Conservation (phyloP, 371 early-diverging fungal genomes). For the Neoconidiobolus thromboides region DNA sequence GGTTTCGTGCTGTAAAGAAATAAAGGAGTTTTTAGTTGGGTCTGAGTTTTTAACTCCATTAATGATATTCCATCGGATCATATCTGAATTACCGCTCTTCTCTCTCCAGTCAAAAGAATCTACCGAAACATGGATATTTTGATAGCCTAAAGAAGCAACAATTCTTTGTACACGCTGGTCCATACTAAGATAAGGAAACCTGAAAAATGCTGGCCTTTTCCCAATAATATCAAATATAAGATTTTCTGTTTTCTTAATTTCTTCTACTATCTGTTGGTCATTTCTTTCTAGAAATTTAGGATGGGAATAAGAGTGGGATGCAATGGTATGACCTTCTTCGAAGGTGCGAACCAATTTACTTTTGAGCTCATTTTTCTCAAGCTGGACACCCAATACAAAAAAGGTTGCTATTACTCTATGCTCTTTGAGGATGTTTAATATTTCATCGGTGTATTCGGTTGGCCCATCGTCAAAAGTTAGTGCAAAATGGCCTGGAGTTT, state of each 20-base stretch:
- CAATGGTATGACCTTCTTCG: constrained; percentile 22
- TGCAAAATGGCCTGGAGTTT: not conserved
- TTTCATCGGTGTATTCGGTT: not conserved
- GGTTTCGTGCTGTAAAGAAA: constrained; percentile 5
- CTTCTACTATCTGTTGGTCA: constrained; percentile 14
- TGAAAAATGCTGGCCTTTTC: constrained; percentile 21
- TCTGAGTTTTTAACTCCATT: not conserved
- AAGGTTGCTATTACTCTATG: constrained; percentile 37
- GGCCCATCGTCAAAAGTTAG: constrained; percentile 13
- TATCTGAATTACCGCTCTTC: not conserved
- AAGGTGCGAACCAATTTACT: not conserved
- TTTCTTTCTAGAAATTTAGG: constrained; percentile 17
- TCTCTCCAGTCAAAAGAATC: constrained; percentile 12
- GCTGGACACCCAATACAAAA: constrained; percentile 31
- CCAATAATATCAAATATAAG: constrained; percentile 18
- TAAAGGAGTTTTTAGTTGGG: not conserved
- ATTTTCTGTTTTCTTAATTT: constrained; percentile 12
- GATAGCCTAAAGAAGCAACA: constrained; percentile 2
- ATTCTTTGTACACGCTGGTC: not conserved
- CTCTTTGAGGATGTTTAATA: constrained; percentile 24
- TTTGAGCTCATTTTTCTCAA: not conserved
- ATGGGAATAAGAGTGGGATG: constrained; percentile 29
- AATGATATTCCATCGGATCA: not conserved
- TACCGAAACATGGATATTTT: constrained; percentile 8
- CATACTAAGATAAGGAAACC: constrained; percentile 13